Percentiles rank a stretch among this genome's conserved stretches.
Conservation (phyloP, 495 filamentous ascomycete species). For the Tuber aestivum region DNA sequence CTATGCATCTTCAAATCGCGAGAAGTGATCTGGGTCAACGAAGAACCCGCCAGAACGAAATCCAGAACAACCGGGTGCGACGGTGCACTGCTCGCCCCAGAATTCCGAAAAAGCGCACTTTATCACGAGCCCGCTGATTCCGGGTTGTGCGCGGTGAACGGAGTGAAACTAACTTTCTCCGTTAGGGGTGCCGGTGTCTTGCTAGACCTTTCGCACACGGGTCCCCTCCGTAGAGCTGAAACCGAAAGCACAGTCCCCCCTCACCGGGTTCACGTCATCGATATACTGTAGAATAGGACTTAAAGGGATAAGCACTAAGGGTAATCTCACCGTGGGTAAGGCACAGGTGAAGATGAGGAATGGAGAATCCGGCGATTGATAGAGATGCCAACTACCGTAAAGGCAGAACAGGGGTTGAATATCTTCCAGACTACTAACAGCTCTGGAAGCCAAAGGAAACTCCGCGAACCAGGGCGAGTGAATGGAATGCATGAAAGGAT, state of each 20-base stretch:
- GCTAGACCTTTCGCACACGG: too few relatives aligned
- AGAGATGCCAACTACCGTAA: too few relatives aligned
- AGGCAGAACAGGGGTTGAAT: too few relatives aligned
- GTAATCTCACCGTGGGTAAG: too few relatives aligned
- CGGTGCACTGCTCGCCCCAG: neutral
- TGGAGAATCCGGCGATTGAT: too few relatives aligned
- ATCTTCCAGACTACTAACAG: neutral
- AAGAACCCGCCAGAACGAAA: neutral
- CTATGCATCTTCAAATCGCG: too few relatives aligned
- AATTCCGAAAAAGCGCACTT: neutral
- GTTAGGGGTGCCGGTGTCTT: neutral
- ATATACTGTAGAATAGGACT: too few relatives aligned
- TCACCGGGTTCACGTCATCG: neutral
- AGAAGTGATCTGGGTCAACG: neutral
- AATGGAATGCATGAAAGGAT: neutral
- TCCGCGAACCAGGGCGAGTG: neutral
- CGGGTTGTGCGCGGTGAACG: neutral
- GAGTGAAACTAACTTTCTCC: neutral
- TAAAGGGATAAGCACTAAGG: too few relatives aligned
- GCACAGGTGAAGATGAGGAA: too few relatives aligned
- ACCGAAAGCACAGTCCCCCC: neutral
- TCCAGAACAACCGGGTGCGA: neutral
- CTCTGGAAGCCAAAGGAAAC: neutral
- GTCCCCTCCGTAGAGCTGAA: neutral
- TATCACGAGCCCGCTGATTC: neutral